A percentile compares a stretch with the other conserved stretches of the same genome.
Evolutionary conservation across 2,329 filamentous ascomycete genomes (phyloP).

Genomic region (Xylaria sp.): DNA sequence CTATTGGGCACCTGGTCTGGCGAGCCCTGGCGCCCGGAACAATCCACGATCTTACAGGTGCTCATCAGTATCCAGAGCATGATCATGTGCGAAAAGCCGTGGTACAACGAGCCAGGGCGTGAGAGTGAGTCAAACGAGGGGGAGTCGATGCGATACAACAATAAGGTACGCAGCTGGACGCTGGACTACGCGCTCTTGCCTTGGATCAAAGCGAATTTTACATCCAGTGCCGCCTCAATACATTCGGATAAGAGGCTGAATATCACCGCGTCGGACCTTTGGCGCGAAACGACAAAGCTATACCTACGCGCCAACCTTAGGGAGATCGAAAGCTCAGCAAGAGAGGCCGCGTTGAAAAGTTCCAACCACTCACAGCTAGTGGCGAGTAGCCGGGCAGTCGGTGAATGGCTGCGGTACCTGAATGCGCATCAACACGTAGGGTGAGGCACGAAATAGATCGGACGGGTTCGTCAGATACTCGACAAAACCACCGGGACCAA

Average conservation of each 20-base stretch:
- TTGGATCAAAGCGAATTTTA: slow-evolving; percentile 18
- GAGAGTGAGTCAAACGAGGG: slow-evolving; percentile 28
- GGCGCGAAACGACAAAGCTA: slow-evolving; percentile 16
- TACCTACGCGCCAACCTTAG: slow-evolving; percentile 16
- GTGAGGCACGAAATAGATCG: too few relatives aligned
- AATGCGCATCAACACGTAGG: too few relatives aligned
- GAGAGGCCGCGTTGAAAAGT: neutral
- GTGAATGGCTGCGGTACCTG: neutral
- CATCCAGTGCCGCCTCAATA: neutral
- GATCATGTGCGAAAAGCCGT: slow-evolving; percentile 58
- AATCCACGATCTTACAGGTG: slow-evolving; percentile 55
- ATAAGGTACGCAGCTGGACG: slow-evolving; percentile 31
- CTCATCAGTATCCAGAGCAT: slow-evolving; percentile 61
- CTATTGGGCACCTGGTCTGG: slow-evolving; percentile 54
- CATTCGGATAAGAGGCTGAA: too few relatives aligned
- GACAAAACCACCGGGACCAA: too few relatives aligned
- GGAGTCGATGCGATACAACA: slow-evolving; percentile 36
- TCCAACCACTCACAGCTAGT: neutral
- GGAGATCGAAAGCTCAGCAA: slow-evolving; percentile 8
- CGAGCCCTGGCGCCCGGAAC: slow-evolving; percentile 46
- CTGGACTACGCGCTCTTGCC: slow-evolving; percentile 36
- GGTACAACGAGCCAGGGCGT: slow-evolving; percentile 56
- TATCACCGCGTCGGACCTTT: too few relatives aligned
- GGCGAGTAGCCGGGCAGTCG: neutral
- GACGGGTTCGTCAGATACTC: too few relatives aligned